Evolutionary conservation across 805 yeast genomes (phyloP).

Genomic region (Kregervanrija delftensis): DNA sequence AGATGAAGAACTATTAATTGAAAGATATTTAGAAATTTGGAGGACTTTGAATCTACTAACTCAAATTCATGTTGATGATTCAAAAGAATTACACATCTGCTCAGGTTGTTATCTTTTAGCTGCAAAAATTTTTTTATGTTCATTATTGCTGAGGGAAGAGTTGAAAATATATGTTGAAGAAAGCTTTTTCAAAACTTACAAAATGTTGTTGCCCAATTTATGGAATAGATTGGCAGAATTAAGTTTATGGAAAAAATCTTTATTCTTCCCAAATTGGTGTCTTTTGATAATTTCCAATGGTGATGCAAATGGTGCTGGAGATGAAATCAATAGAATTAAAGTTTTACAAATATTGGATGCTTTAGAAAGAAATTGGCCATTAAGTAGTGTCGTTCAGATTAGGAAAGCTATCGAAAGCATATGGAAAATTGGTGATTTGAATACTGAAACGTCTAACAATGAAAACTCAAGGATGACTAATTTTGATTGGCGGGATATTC

Average conservation of each 20-base stretch:
- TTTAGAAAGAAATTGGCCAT: constrained; percentile 23
- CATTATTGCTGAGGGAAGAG: constrained; percentile 9
- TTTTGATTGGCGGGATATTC: constrained; percentile 25
- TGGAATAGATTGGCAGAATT: constrained; percentile 7
- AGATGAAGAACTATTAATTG: constrained; percentile 2
- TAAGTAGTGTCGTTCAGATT: constrained; percentile 17
- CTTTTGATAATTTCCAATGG: constrained; percentile 20
- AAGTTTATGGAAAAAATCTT: constrained; percentile 8
- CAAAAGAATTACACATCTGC: constrained; percentile 13
- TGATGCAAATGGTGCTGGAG: constrained; percentile 9
- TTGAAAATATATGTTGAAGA: constrained; percentile 7
- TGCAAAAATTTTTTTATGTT: constrained; percentile 15
- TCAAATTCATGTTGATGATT: constrained; percentile 6
- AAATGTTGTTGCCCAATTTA: constrained; percentile 7
- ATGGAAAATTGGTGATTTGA: constrained; percentile 25
- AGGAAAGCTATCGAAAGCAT: constrained; percentile 21
- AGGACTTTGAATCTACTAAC: constrained; percentile 5
- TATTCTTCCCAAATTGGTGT: constrained; percentile 29
- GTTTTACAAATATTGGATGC: constrained; percentile 15
- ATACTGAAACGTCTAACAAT: constrained; percentile 5
- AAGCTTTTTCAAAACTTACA: constrained; percentile 5
- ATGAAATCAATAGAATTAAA: constrained; percentile 10
- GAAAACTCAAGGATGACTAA: background rate
- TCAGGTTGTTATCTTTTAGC: constrained; percentile 17
- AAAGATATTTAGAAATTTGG: constrained; percentile 9